These are phyloP conservation scores for Aspergillus versicolor DNA, from an alignment of 2,329 filamentous ascomycete species.

Conservation along the genomic window DNA sequence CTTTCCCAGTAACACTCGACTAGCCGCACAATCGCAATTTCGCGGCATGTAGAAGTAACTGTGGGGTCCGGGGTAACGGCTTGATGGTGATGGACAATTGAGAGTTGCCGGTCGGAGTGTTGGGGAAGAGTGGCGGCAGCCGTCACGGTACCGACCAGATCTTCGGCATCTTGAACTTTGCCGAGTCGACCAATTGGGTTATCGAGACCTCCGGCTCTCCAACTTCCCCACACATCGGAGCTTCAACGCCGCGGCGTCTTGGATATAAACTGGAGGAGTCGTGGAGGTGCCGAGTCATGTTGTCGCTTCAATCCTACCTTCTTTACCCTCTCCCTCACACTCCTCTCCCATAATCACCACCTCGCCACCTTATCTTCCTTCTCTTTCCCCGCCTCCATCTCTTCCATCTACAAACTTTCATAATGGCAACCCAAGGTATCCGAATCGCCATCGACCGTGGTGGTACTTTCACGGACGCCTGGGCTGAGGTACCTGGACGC, in stretches of 20 bases:
- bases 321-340: neutral
- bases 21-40: neutral
- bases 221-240: neutral
- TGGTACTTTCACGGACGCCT: slow-evolving; percentile 10
- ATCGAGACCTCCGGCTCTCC: neutral
- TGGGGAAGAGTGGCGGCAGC: neutral
- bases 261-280: slow-evolving; percentile 3
- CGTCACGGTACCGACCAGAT: neutral
- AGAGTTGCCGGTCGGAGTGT: neutral
- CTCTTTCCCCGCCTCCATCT: neutral
- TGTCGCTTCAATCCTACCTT: neutral
- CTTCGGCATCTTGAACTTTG: neutral
- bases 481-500: slow-evolving; percentile 11
- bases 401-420: neutral
- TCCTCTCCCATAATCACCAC: neutral
- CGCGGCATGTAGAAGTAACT: neutral
- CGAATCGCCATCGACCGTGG: slow-evolving; percentile 15
- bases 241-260: neutral
- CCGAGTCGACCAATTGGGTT: neutral
- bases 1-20: neutral
- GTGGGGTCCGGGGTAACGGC: slow-evolving; percentile 10
- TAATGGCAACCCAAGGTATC: slow-evolving; percentile 10
- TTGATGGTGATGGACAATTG: neutral
- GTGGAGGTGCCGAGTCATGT: neutral
- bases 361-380: neutral